Percentiles rank a stretch among this genome's conserved stretches.
These are phyloP conservation scores for Lipomyces anomalus DNA, from an alignment of 805 yeast genomes.

Conservation along the genomic window DNA sequence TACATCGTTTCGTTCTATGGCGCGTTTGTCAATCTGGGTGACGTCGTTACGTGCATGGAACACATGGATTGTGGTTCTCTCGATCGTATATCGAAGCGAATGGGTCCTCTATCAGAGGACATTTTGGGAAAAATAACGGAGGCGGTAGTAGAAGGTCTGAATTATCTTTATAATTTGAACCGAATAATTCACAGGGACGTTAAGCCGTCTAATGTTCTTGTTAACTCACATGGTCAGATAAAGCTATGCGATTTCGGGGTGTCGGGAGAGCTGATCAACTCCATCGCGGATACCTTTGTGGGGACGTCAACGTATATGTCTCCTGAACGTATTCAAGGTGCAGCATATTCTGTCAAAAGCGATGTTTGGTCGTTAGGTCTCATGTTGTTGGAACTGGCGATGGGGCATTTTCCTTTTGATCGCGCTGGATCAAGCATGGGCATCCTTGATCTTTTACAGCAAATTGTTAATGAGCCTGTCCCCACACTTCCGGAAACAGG, in stretches of 20 bases:
- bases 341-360: slow-evolving; percentile 85
- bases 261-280: slow-evolving; percentile 92
- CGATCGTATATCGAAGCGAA: slow-evolving; percentile 61
- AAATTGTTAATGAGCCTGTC: slow-evolving; percentile 90
- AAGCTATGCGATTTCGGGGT: slow-evolving; percentile 97
- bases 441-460: slow-evolving; percentile 79
- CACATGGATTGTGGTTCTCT: slow-evolving; percentile 92
- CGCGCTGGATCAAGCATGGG: slow-evolving; percentile 46
- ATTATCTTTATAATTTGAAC: slow-evolving; percentile 74
- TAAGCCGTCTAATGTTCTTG: slow-evolving; percentile 87
- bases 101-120: slow-evolving; percentile 61
- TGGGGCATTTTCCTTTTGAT: slow-evolving; percentile 71
- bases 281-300: slow-evolving; percentile 95
- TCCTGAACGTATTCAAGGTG: slow-evolving; percentile 96
- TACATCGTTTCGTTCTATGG: slow-evolving; percentile 88
- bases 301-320: slow-evolving; percentile 94
- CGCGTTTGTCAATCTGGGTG: slow-evolving; percentile 67
- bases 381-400: slow-evolving; percentile 80
- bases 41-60: slow-evolving; percentile 90
- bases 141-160: slow-evolving; percentile 73
- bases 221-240: slow-evolving; percentile 79
- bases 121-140: slow-evolving; percentile 69
- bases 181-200: slow-evolving; percentile 93
- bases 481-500: slow-evolving; percentile 55
- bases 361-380: slow-evolving; percentile 97